A percentile compares a stretch with the other conserved stretches of the same genome.
phyloP scores from a whole-genome alignment of 805 yeast species.

The Myxozyma vanderwaltii region DNA sequence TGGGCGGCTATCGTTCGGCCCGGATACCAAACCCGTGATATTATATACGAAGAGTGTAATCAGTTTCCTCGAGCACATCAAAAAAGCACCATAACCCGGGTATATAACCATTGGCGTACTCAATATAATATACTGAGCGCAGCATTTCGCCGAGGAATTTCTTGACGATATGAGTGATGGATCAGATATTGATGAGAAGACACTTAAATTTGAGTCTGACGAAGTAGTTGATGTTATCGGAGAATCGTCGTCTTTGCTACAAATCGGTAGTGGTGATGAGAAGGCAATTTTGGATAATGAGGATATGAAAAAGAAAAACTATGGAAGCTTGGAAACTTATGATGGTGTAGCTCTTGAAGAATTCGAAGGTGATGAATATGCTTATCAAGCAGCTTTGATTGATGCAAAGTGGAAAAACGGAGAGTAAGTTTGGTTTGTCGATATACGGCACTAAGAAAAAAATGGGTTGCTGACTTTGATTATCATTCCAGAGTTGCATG shows the following conservation, averaged over 20 bases:
- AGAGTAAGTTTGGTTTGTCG: conserved; percentile 11
- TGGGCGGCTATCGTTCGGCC: neutral
- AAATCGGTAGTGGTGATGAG: neutral
- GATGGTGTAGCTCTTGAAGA: conserved; percentile 1
- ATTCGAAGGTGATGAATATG: conserved; percentile 19
- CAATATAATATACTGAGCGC: too few species aligned
- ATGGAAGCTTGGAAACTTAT: conserved; percentile 1
- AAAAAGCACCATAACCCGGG: too few species aligned
- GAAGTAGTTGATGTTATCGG: conserved; percentile 10
- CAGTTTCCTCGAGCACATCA: too few species aligned
- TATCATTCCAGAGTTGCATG: conserved; percentile 42
- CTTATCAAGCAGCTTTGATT: conserved; percentile 23
- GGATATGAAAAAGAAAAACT: neutral
- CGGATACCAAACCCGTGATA: neutral
- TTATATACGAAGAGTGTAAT: too few species aligned
- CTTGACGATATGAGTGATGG: neutral
- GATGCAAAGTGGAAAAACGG: conserved; percentile 21
- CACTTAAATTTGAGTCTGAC: neutral
- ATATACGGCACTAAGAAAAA: too few species aligned
- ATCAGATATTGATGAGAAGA: conserved; percentile 16
- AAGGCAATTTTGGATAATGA: neutral
- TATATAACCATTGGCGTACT: too few species aligned
- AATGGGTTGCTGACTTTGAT: neutral
- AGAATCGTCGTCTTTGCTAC: neutral
- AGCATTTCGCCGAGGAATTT: too few species aligned